Conservation (phyloP, 441 rosid species). For the Eutrema salsugineum region DNA sequence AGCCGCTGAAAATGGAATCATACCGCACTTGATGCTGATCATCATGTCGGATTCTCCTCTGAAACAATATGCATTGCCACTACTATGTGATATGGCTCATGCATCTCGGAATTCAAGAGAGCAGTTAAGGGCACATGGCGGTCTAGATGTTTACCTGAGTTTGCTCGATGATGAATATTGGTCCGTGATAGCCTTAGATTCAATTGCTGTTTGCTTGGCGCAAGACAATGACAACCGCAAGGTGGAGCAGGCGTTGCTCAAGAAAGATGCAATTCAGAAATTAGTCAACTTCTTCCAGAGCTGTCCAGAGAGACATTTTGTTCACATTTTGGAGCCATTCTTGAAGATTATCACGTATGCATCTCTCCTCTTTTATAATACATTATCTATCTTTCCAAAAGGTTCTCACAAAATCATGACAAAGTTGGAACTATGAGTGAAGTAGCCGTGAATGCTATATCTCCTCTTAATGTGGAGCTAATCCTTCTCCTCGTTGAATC, state of each 20-base stretch:
- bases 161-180: conserved; percentile 84
- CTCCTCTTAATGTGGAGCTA: background rate
- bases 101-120: conserved; percentile 99
- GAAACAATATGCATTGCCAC: conserved; percentile 83
- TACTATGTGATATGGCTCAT: conserved; percentile 98
- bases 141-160: conserved; percentile 90
- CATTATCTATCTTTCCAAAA: background rate
- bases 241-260: conserved; percentile 92
- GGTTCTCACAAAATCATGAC: background rate
- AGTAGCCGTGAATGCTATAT: background rate
- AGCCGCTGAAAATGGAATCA: conserved; percentile 99
- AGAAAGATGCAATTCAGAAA: conserved; percentile 83
- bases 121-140: conserved; percentile 94
- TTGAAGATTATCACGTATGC: conserved; percentile 82
- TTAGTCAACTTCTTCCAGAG: conserved; percentile 87
- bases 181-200: conserved; percentile 94
- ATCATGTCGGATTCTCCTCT: conserved; percentile 75
- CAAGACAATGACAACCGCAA: conserved; percentile 94
- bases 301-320: conserved; percentile 95
- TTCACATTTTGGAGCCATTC: conserved; percentile 96
- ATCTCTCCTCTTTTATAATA: background rate
- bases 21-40: conserved; percentile 91
- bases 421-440: background rate
- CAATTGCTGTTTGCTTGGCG: conserved; percentile 97
- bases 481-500: conserved; percentile 23